Conservation (phyloP, 768 basidiomycete genomes). For the Mycena pura region DNA sequence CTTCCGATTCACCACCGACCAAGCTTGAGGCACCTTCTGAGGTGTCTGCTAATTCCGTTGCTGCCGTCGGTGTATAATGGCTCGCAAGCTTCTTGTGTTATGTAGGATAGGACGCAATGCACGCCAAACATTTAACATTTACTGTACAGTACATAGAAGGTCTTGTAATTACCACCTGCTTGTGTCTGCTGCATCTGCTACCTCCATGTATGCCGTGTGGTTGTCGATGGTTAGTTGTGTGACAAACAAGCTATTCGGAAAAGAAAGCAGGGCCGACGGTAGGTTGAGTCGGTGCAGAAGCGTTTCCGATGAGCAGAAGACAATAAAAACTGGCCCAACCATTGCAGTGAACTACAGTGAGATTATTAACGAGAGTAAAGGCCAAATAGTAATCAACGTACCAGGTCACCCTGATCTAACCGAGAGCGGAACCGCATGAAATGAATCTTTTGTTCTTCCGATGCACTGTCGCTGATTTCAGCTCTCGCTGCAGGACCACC, state of each 20-base stretch:
- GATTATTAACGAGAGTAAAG: neutral
- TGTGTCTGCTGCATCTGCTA: slow-evolving; percentile 39
- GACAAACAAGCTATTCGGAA: slow-evolving; percentile 55
- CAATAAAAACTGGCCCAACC: slow-evolving; percentile 58
- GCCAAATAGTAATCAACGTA: slow-evolving; percentile 35
- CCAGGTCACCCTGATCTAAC: slow-evolving; percentile 60
- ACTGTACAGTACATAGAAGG: neutral
- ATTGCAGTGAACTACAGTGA: slow-evolving; percentile 62
- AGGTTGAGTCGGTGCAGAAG: slow-evolving; percentile 58
- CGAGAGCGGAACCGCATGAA: slow-evolving; percentile 58
- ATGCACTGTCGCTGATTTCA: slow-evolving; percentile 45
- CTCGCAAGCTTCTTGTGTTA: neutral
- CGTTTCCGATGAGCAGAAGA: slow-evolving; percentile 64
- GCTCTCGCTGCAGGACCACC: slow-evolving; percentile 58
- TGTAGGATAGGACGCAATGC: neutral
- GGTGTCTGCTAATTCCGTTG: neutral
- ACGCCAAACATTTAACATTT: no score
- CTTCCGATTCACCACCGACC: slow-evolving; percentile 18
- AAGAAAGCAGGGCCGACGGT: slow-evolving; percentile 51
- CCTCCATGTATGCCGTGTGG: slow-evolving; percentile 63
- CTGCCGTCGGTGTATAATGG: slow-evolving; percentile 14
- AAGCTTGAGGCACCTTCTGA: neutral
- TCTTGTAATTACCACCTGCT: slow-evolving; percentile 11
- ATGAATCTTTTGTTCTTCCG: slow-evolving; percentile 48
- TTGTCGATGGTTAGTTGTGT: slow-evolving; percentile 65